Evolutionary conservation across 768 basidiomycete species (phyloP), one percentile per base, ranked within the genome.

Genomic region (Tricholoma saponaceum): DNA sequence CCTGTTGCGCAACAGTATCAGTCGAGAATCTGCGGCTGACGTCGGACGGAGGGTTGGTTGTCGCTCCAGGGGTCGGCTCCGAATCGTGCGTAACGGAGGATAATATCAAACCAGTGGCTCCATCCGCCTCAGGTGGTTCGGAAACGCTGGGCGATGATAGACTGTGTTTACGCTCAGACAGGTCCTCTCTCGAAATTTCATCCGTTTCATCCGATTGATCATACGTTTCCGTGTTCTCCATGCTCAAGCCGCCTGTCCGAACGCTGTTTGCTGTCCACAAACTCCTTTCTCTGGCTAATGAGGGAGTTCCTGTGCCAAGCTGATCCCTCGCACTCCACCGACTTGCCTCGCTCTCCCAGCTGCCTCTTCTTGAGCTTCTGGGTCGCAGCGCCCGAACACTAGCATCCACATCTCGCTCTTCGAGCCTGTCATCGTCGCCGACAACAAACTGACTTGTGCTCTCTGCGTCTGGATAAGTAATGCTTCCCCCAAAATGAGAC

Each of bases 281-380:
- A 58, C 83, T 87, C 62, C 82, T 79, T 60, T 83, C 85, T 60
- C 81, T 75, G 22, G 66, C 67, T 54, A 79, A 66, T 0, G 79
- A 79, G 1, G 81, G 72, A 5, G 79, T 75, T 22, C 78, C 79
- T 7, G 76, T 72, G 2, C 75, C 78, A 18, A 69, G 71, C 44
- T 82, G 81, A 28, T 89, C 72, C 59, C 80, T 76, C 5, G 93
- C 92, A 68, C 91, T 93, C 92, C 92, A 95, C 43, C 88, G 81
- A 62, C 90, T 94, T 23, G 83, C 87, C 66, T 89, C 89, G 64
- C 93, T 95, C 64, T 91, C 95, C 90, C 94, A 95, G 65, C 93
- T 95, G 0, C 90, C 89, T 64, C 92, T 78, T 64, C 93, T 79
- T 8, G 90, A 91, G 71, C 90, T 91, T 57, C 94, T 76, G 1